Percentiles rank a stretch among this genome's conserved stretches.
Evolutionary conservation across 2,329 filamentous ascomycete species (phyloP).

Genomic region (Ophiostoma tasmaniense): DNA sequence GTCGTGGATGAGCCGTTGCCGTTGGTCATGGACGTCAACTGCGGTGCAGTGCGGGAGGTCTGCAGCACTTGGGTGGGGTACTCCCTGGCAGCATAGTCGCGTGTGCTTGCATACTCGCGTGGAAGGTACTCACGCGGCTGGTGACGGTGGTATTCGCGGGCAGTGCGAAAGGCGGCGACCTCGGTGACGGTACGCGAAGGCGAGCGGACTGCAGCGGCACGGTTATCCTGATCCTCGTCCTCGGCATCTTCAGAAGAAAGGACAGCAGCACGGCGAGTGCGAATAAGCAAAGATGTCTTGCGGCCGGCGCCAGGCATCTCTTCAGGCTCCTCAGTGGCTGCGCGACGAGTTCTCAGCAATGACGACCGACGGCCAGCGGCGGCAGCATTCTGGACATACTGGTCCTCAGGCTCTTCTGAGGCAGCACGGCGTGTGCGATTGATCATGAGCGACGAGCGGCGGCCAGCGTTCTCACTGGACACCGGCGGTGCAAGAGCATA

Average conservation of each 20-base stretch:
- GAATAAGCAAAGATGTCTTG: conserved; percentile 39
- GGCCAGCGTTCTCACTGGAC: conserved; percentile 34
- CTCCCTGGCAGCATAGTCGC: conserved; percentile 11
- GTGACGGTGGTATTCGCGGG: conserved; percentile 32
- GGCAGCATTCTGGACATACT: conserved; percentile 21
- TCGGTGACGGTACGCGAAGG: conserved; percentile 54
- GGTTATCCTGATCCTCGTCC: conserved; percentile 24
- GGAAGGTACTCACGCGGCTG: conserved; percentile 13
- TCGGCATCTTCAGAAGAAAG: conserved; percentile 40
- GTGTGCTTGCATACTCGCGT: conserved; percentile 21
- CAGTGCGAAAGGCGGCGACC: conserved; percentile 32
- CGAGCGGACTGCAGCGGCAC: conserved; percentile 37
- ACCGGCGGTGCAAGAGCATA: conserved; percentile 32
- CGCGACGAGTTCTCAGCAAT: conserved; percentile 26
- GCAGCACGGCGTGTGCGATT: conserved; percentile 37
- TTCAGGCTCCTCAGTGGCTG: conserved; percentile 42
- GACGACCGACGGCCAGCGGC: conserved; percentile 37
- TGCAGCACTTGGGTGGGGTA: conserved; percentile 9
- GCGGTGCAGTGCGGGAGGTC: neutral
- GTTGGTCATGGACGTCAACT: neutral
- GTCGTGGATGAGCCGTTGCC: conserved; percentile 22
- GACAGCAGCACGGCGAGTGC: conserved; percentile 37
- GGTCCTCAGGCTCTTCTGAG: conserved; percentile 40
- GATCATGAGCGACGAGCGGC: conserved; percentile 45
- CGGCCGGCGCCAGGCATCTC: conserved; percentile 31